A percentile compares a stretch with the other conserved stretches of the same genome.
These are phyloP conservation scores for Volvariella surrecta DNA, from an alignment of 1,284 basidiomycete species.

Conservation along the genomic window DNA sequence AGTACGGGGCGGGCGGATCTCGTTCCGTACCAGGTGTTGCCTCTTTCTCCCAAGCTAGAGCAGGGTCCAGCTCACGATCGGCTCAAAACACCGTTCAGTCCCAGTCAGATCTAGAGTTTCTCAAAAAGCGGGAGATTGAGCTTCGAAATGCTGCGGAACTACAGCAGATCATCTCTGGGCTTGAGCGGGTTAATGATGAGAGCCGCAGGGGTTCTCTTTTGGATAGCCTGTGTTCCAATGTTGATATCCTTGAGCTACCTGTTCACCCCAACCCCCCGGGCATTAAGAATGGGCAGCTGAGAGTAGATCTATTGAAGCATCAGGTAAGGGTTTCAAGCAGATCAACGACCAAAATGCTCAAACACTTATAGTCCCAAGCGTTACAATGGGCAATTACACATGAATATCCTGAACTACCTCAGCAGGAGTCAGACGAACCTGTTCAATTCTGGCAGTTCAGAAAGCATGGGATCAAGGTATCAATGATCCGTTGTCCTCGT, in stretches of 20 bases:
- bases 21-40: slow-evolving; percentile 14
- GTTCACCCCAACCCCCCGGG: slow-evolving; percentile 63
- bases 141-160: slow-evolving; percentile 57
- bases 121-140: slow-evolving; percentile 43
- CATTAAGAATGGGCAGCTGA: slow-evolving; percentile 50
- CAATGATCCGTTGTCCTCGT: slow-evolving; percentile 10
- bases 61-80: slow-evolving; percentile 5
- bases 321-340: slow-evolving; percentile 40
- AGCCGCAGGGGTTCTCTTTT: slow-evolving; percentile 60
- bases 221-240: slow-evolving; percentile 57
- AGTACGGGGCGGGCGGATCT: slow-evolving; percentile 16
- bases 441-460: slow-evolving; percentile 83
- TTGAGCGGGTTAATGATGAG: slow-evolving; percentile 76
- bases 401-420: slow-evolving; percentile 69
- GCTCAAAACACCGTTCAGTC: slow-evolving; percentile 12
- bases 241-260: slow-evolving; percentile 63
- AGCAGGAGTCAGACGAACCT: slow-evolving; percentile 55
- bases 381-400: slow-evolving; percentile 73
- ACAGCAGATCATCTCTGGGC: slow-evolving; percentile 47
- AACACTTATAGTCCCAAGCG: slow-evolving; percentile 51
- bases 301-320: slow-evolving; percentile 69
- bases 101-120: slow-evolving; percentile 28
- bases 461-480: slow-evolving; percentile 44
- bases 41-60: background rate
- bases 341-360: slow-evolving; percentile 6